Evolutionary conservation across 2,329 filamentous ascomycete species (phyloP).

Genomic region (Fusarium globosum): DNA sequence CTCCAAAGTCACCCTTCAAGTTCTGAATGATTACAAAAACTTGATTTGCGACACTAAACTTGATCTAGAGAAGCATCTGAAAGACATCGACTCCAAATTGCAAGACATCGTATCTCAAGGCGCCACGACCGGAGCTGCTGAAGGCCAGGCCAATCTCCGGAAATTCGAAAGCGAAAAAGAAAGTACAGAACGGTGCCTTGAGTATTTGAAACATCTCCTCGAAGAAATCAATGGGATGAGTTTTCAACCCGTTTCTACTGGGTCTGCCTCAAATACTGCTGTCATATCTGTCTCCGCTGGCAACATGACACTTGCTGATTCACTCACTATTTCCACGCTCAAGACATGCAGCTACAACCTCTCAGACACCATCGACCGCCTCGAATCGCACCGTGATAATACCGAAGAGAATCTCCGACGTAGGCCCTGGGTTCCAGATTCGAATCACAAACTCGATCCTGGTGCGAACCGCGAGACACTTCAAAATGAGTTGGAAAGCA

Average conservation of each 20-base stretch:
- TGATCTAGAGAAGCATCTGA: constrained; percentile 30
- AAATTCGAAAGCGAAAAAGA: constrained; percentile 10
- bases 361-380: background rate
- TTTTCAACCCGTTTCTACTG: background rate
- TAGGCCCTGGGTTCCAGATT: background rate
- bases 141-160: background rate
- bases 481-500: constrained; percentile 18
- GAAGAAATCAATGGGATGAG: constrained; percentile 2
- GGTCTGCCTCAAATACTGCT: background rate
- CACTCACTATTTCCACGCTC: constrained; percentile 7
- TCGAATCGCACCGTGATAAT: constrained; percentile 1
- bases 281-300: background rate
- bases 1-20: constrained; percentile 13
- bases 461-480: background rate
- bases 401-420: background rate
- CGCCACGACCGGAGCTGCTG: background rate
- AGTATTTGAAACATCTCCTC: background rate
- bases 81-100: constrained; percentile 11
- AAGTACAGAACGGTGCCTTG: constrained; percentile 18
- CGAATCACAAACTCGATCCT: background rate
- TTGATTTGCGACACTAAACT: constrained; percentile 35
- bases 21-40: constrained; percentile 36
- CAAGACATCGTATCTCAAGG: constrained; percentile 4
- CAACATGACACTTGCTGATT: constrained; percentile 12
- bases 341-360: constrained; percentile 10